phyloP scores from a whole-genome alignment of 2,329 filamentous ascomycete genomes.

The Colletotrichum siamense region DNA sequence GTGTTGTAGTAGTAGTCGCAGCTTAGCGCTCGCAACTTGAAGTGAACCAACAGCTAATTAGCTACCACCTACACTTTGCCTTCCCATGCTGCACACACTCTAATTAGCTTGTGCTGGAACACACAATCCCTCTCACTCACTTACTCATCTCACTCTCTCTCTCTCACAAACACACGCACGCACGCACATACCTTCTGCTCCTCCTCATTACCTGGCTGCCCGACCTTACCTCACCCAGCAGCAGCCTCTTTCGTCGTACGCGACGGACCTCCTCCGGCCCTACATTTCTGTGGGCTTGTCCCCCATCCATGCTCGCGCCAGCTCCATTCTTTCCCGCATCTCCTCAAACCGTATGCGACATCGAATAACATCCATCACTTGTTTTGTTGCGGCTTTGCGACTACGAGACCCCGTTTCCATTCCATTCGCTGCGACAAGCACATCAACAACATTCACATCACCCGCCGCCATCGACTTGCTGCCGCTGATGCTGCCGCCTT shows the following conservation, averaged over 20 bases:
- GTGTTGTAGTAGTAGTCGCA: background rate
- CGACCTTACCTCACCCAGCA: background rate
- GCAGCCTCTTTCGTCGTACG: background rate
- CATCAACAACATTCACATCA: background rate
- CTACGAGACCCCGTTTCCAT: background rate
- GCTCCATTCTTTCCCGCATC: background rate
- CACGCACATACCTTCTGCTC: background rate
- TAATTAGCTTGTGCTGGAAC: background rate
- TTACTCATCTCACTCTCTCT: background rate
- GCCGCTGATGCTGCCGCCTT: background rate
- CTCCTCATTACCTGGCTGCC: background rate
- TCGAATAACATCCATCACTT: background rate
- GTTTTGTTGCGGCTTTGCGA: background rate
- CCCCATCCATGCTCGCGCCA: background rate
- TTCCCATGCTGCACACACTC: background rate
- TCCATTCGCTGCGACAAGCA: background rate
- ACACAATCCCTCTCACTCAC: background rate
- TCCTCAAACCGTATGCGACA: background rate
- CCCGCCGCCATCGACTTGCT: background rate
- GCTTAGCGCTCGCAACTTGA: background rate
- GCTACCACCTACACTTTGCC: background rate
- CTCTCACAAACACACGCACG: background rate
- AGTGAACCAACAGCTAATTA: background rate
- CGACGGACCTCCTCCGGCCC: background rate
- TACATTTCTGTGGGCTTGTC: background rate